Base-by-base conservation (phyloP, 2,329 filamentous ascomycete species). In the Apiospora saccharicola region DNA sequence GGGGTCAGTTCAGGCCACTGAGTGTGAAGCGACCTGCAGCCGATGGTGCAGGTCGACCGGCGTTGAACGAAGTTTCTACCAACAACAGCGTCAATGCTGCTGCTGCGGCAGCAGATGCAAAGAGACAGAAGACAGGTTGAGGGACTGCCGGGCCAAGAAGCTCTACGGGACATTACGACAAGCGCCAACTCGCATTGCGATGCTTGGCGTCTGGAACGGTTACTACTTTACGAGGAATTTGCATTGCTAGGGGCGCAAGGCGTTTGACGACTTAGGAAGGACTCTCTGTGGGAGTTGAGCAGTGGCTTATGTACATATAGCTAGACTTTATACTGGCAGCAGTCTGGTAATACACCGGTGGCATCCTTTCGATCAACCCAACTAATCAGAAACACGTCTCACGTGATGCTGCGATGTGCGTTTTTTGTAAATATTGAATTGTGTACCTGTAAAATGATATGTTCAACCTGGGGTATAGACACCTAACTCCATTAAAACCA, bases 1-100 rank as follows among this genome's bases (percentile, higher is more conserved):
- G 90, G 44, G 83, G 84, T n/a, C 86, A 86, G 75, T 92, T 91
- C 75, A 86, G 86, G 22, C 89, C 89, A 14, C 87, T 87, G 1
- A 90, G 89, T 0, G 88, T 91, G 82, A 90, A 90, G 80, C 82
- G 88, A 44, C 85, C 87, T 3, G 78, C 81, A 70, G 34, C 57
- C 19, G 76, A 76, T 67, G 77, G 73, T 12, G 75, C 74, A 46
- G 76, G 73, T 0, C 78, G 88, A 72, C 77, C 86, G 14, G 85
- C 87, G 2, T 76, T 90, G 68, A 83, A 84, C 1, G 89, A 90
- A 71, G 81, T 90, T 19, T 82, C 88, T 13, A 82, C 82, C 16
- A 90, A 90, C 67, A 75, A 79, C 16, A 72, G 79, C 68, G 79
- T 77, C 14, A 78, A 72, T 30, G 77, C 75, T 3, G 78, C 37